These are phyloP conservation scores for Lepidium sativum DNA, from an alignment of 345 rosid species.

Conservation along the genomic window DNA sequence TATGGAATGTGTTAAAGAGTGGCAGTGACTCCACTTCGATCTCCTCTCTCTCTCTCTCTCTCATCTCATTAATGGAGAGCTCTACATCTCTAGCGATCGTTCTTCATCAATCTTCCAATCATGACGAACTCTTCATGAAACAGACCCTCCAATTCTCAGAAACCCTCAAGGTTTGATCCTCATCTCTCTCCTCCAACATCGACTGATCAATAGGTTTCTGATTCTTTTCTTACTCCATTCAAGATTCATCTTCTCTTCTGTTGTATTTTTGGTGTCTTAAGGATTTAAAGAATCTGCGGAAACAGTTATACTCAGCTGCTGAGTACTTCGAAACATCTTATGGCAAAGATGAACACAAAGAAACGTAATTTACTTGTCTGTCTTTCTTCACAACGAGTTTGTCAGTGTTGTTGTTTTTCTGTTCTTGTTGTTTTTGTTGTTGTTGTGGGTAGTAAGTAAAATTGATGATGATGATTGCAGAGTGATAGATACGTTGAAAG, in stretches of 20 bases:
- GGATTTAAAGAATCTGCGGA: conserved; percentile 72
- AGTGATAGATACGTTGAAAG: conserved; percentile 58
- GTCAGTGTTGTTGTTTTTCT: not conserved
- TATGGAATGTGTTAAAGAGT: conserved; percentile 15
- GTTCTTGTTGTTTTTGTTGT: no score
- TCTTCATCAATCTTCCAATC: conserved; percentile 39
- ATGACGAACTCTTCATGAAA: conserved; percentile 65
- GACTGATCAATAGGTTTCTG: not conserved
- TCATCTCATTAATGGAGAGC: conserved; percentile 24
- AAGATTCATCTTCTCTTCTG: conserved; percentile 3
- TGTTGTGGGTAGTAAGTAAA: not conserved
- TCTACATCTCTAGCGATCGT: conserved; percentile 36
- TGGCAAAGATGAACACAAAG: conserved; percentile 48
- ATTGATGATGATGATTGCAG: conserved; percentile 28
- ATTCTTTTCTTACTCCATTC: not conserved
- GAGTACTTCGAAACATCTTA: conserved; percentile 72
- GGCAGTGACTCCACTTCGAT: conserved; percentile 18
- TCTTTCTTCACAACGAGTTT: not conserved
- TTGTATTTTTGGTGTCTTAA: conserved; percentile 10
- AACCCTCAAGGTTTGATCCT: conserved; percentile 49
- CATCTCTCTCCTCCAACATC: not conserved
- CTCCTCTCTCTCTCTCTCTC: conserved; percentile 13
- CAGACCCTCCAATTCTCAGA: conserved; percentile 60
- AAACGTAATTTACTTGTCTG: conserved; percentile 34
- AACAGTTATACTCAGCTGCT: conserved; percentile 78